Evolutionary conservation across 2,329 filamentous ascomycete species (phyloP).

Genomic region (Calonectria pauciramosa): DNA sequence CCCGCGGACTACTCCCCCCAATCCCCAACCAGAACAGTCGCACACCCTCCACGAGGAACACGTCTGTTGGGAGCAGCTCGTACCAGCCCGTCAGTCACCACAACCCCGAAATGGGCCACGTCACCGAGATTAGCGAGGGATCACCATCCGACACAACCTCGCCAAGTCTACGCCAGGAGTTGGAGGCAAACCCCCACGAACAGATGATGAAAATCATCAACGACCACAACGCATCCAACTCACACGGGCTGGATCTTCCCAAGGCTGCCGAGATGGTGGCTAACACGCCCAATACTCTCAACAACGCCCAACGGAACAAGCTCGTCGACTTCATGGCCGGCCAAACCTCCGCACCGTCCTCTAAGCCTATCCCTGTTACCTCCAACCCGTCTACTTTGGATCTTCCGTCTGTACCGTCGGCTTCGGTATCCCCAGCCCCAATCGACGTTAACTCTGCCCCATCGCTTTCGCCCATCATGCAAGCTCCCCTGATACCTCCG

Average conservation of each 20-base stretch:
- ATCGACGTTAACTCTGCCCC: conserved; percentile 45
- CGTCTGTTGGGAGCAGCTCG: conserved; percentile 31
- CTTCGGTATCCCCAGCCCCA: conserved; percentile 45
- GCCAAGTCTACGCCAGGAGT: conserved; percentile 67
- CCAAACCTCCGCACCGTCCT: conserved; percentile 48
- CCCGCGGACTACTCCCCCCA: conserved; percentile 67
- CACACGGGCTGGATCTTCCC: conserved; percentile 64
- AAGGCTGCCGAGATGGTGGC: conserved; percentile 65
- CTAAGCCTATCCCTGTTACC: conserved; percentile 37
- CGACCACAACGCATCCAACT: conserved; percentile 70
- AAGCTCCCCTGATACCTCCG: conserved; percentile 58
- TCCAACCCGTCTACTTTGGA: conserved; percentile 32
- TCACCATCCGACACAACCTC: conserved; percentile 62
- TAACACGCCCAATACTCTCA: conserved; percentile 67
- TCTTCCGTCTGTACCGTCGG: conserved; percentile 35
- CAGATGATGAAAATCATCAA: conserved; percentile 77
- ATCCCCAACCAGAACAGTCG: conserved; percentile 58
- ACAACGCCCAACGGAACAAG: conserved; percentile 69
- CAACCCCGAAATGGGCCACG: conserved; percentile 65
- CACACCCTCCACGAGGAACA: conserved; percentile 44
- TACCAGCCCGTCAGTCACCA: conserved; percentile 47
- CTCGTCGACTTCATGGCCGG: conserved; percentile 73
- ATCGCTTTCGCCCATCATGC: conserved; percentile 66
- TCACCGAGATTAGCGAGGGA: conserved; percentile 73
- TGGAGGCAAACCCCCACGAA: conserved; percentile 70